Base-by-base conservation (phyloP, 192 early-diverging fungal species). In the Coemansia sp. region DNA sequence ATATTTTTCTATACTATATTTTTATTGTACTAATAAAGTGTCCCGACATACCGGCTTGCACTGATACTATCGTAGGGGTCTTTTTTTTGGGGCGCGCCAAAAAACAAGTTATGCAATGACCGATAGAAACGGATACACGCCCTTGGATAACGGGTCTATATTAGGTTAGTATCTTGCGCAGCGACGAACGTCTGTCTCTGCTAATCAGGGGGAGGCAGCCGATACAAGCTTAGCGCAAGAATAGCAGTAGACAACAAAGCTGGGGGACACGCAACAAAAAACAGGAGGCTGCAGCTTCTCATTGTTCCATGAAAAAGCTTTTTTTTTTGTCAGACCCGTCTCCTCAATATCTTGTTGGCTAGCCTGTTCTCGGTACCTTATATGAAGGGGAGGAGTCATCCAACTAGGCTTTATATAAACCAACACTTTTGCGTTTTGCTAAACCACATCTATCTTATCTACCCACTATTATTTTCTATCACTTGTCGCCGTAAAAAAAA, bases 51-150 rank as follows among this genome's bases (percentile, higher is more conserved):
- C 42, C 11, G 42, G 42, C 22, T 45, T 45, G 42, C 42, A 45
- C 12, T 8, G 12, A 3, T 45, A 16, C 17, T 45, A 45, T 45
- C 42, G 14, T 45, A 45, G 11, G 42, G 42, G 3, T 16, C 17
- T 16, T 45, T 45, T 45, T 45, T 45, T 45, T 45, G 3, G 14
- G 12, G 14, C 12, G 17, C 7, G 14, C 42, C 42, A 16, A 45
- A 12, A 8, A 16, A 12, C 1, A 16, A 5, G 40, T 20, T 30
- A 69, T 60, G 63, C 67, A 25, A 64, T 75, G 67, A 58, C 59
- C n/a, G 58, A 61, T 54, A 68, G 67, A 55, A 56, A 52, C n/a
- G 67, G 67, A 25, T 75, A 75, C 55, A 63, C 66, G 17, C 73
- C 67, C 30, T 36, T 75, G 73, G 56, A 52, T 63, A 33, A 56